Percentiles rank a stretch among this genome's conserved stretches.
These are phyloP conservation scores for Penicillium nordicum DNA, from an alignment of 2,329 filamentous ascomycete genomes.

Conservation along the genomic window DNA sequence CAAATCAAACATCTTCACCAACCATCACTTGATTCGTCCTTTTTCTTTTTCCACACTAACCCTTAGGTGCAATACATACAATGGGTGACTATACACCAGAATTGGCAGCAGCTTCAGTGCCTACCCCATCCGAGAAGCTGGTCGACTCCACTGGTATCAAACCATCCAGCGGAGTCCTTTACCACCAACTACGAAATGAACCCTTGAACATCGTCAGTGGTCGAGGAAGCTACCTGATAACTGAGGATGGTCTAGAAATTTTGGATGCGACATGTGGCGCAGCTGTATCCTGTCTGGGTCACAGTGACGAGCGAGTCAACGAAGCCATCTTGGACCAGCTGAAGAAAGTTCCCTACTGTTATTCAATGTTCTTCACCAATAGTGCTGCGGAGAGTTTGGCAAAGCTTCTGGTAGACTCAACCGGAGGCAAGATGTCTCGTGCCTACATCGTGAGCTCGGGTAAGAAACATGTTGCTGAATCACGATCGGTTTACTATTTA, in stretches of 20 bases:
- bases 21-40: background rate
- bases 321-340: conserved; percentile 59
- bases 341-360: conserved; percentile 54
- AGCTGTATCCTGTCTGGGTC: conserved; percentile 68
- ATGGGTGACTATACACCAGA: conserved; percentile 24
- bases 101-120: background rate
- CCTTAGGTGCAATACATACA: background rate
- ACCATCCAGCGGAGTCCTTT: conserved; percentile 42
- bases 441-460: conserved; percentile 58
- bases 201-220: conserved; percentile 46
- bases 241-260: conserved; percentile 53
- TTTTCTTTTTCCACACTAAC: background rate
- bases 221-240: conserved; percentile 46
- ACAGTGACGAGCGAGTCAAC: conserved; percentile 59
- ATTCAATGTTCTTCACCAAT: conserved; percentile 56
- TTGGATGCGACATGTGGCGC: conserved; percentile 70
- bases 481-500: background rate
- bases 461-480: conserved; percentile 17
- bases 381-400: conserved; percentile 51
- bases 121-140: background rate
- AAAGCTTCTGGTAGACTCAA: conserved; percentile 47
- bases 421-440: conserved; percentile 50
- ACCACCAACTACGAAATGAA: conserved; percentile 45
- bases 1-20: background rate
- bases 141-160: background rate